phyloP scores from a whole-genome alignment of 176 grass and related monocot genomes.

The Olyra latifolia region DNA sequence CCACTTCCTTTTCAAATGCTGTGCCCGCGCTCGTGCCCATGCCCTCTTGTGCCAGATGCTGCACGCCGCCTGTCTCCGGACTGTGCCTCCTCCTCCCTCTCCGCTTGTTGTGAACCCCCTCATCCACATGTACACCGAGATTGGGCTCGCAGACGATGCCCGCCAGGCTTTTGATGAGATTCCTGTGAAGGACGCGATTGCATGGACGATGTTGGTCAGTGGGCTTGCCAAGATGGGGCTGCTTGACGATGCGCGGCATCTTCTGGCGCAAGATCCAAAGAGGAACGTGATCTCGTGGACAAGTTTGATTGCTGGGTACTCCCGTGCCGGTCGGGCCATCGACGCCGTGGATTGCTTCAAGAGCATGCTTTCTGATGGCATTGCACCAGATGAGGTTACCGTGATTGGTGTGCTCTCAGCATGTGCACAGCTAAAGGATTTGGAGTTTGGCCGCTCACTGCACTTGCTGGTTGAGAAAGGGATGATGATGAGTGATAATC shows the following conservation, averaged over 20 bases:
- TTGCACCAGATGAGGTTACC: conserved; percentile 48
- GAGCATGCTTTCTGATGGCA: conserved; percentile 39
- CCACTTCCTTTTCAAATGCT: conserved; percentile 68
- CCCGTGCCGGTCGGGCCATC: conserved; percentile 32
- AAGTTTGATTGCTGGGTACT: conserved; percentile 52
- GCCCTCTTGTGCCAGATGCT: conserved; percentile 33
- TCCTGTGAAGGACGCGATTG: conserved; percentile 40
- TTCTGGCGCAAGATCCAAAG: conserved; percentile 46
- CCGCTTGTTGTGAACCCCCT: conserved; percentile 35
- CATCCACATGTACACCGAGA: conserved; percentile 58
- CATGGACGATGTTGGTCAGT: conserved; percentile 58
- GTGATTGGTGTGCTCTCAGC: conserved; percentile 46
- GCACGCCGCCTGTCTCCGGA: conserved; percentile 47
- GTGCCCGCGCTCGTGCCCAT: not conserved
- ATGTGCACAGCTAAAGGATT: conserved; percentile 54
- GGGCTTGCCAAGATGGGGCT: conserved; percentile 50
- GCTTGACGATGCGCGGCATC: conserved; percentile 32
- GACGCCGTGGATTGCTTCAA: conserved; percentile 58
- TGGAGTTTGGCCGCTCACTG: conserved; percentile 44
- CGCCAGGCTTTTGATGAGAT: conserved; percentile 41
- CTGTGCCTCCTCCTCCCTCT: conserved; percentile 8
- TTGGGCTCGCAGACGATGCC: conserved; percentile 40
- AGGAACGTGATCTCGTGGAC: conserved; percentile 78
- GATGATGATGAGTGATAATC: conserved; percentile 43
- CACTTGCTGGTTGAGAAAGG: conserved; percentile 50